phyloP scores from a whole-genome alignment of 1,284 basidiomycete genomes.

The Ustanciosporium gigantosporum region DNA sequence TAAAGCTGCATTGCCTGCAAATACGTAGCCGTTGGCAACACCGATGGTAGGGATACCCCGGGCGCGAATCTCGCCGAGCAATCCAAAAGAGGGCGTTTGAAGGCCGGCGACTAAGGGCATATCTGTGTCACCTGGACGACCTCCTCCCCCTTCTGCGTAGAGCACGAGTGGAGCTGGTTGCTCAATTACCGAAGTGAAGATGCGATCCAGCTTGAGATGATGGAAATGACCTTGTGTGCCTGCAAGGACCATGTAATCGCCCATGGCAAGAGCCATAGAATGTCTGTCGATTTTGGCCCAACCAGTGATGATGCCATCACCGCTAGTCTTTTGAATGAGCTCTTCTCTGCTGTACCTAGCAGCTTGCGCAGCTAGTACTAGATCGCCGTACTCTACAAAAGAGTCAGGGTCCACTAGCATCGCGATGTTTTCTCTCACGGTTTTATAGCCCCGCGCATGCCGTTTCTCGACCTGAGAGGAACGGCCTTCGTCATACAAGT shows the following conservation, averaged over 20 bases:
- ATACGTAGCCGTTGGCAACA: slow-evolving; percentile 40
- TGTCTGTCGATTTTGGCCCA: slow-evolving; percentile 22
- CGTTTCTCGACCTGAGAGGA: slow-evolving; percentile 16
- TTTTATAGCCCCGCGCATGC: slow-evolving; percentile 31
- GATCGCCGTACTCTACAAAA: slow-evolving; percentile 39
- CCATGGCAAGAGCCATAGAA: slow-evolving; percentile 17
- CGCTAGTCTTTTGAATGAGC: slow-evolving; percentile 19
- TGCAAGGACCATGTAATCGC: slow-evolving; percentile 43
- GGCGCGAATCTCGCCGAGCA: slow-evolving; percentile 32
- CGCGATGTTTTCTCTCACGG: slow-evolving; percentile 36
- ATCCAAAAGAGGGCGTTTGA: slow-evolving; percentile 36
- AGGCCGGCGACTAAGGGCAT: slow-evolving; percentile 14
- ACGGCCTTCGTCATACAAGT: slow-evolving; percentile 10
- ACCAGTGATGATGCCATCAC: slow-evolving; percentile 44
- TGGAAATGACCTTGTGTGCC: slow-evolving; percentile 46
- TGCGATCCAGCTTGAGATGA: slow-evolving; percentile 41
- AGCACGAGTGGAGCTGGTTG: slow-evolving; percentile 37
- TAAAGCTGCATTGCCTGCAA: slow-evolving; percentile 46
- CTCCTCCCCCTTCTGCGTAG: slow-evolving; percentile 48
- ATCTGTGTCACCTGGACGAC: slow-evolving; percentile 42
- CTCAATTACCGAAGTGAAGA: slow-evolving; percentile 13
- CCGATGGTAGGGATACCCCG: slow-evolving; percentile 34
- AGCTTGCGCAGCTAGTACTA: slow-evolving; percentile 32
- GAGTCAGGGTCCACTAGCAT: slow-evolving; percentile 30
- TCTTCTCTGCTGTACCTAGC: slow-evolving; percentile 1